Percentiles rank a stretch among this genome's conserved stretches.
Conservation (phyloP, 2,329 filamentous ascomycete genomes). For the Phaeomoniella chlamydospora region DNA sequence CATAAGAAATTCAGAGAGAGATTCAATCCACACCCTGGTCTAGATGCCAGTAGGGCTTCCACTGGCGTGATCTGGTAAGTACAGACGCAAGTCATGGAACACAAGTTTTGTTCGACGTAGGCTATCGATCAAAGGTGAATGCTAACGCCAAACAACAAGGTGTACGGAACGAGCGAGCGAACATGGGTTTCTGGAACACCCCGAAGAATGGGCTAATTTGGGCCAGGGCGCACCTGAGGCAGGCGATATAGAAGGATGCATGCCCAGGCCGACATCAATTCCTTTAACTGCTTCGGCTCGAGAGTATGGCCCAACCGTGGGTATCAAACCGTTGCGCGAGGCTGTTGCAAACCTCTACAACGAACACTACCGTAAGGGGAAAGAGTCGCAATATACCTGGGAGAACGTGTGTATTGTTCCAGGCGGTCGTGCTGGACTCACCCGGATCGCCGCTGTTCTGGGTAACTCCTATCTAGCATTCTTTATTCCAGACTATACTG, state of each 20-base stretch:
- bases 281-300: constrained; percentile 64
- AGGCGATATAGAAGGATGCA: constrained; percentile 82
- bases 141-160: constrained; percentile 1
- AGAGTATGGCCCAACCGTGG: constrained; percentile 88
- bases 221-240: constrained; percentile 91
- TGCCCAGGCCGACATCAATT: constrained; percentile 64
- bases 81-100: constrained; percentile 26
- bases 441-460: constrained; percentile 84
- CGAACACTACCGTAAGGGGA: constrained; percentile 75
- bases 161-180: constrained; percentile 56
- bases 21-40: constrained; percentile 72
- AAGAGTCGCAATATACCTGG: constrained; percentile 83
- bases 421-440: constrained; percentile 59
- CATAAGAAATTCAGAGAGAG: constrained; percentile 58
- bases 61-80: constrained; percentile 93
- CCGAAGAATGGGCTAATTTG: constrained; percentile 76
- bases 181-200: constrained; percentile 74
- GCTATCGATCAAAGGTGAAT: no score
- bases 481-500: constrained; percentile 91
- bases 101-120: no score
- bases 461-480: constrained; percentile 88
- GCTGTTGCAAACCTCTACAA: constrained; percentile 91
- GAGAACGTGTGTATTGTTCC: constrained; percentile 97
- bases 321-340: constrained; percentile 78
- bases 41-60: constrained; percentile 74